A percentile compares a stretch with the other conserved stretches of the same genome.
phyloP scores from a whole-genome alignment of 176 grass and related monocot species.

The Phyllostachys edulis region DNA sequence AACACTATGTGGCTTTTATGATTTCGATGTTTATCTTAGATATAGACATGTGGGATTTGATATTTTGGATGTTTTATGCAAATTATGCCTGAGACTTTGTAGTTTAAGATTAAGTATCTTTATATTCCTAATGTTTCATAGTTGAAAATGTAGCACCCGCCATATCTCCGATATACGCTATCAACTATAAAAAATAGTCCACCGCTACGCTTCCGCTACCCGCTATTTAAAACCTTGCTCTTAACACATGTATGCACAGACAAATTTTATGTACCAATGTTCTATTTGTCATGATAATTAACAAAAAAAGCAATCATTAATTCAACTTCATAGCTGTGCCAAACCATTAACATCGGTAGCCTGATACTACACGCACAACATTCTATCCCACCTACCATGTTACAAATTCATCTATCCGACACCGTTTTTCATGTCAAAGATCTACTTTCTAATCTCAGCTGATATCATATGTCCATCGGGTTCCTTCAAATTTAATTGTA shows the following conservation, averaged over 20 bases:
- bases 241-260: background rate
- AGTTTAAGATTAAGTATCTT: too few relatives aligned
- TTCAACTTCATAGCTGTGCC: background rate
- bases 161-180: too few relatives aligned
- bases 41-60: too few relatives aligned
- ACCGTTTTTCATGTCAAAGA: background rate
- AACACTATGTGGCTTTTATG: too few relatives aligned
- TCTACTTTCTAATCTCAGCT: background rate
- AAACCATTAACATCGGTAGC: background rate
- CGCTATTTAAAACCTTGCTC: too few relatives aligned
- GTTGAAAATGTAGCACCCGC: too few relatives aligned
- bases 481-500: background rate
- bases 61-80: too few relatives aligned
- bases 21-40: too few relatives aligned
- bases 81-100: too few relatives aligned
- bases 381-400: background rate
- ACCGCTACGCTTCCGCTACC: too few relatives aligned
- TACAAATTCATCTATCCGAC: background rate
- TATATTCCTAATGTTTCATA: too few relatives aligned
- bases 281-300: background rate
- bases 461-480: background rate
- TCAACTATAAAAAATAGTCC: too few relatives aligned
- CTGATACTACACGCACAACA: background rate
- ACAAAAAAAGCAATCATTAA: background rate
- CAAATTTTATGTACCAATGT: background rate